These are phyloP conservation scores for Glycyrrhiza uralensis DNA, from an alignment of 306 rosid species.

Conservation along the genomic window DNA sequence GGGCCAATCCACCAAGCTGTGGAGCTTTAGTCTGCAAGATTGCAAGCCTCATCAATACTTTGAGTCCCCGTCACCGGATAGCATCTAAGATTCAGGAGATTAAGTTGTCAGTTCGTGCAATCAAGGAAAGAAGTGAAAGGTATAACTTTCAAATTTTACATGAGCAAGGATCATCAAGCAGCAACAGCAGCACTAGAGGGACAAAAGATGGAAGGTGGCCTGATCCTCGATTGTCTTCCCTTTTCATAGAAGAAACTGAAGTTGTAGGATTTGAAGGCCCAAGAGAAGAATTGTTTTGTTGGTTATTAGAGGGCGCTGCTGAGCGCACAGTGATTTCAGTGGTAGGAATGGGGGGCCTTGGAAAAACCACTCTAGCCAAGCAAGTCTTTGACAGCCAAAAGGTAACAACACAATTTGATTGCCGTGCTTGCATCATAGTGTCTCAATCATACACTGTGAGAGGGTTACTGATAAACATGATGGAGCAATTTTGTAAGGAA, in stretches of 20 bases:
- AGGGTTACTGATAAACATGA: not conserved
- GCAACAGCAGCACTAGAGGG: not conserved
- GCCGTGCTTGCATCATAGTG: not conserved
- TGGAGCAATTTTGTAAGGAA: not conserved
- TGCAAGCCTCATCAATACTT: not conserved
- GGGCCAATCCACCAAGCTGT: not conserved
- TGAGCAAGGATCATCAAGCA: not conserved
- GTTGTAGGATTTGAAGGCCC: not conserved
- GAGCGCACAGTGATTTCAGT: slow-evolving; percentile 5
- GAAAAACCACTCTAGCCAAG: slow-evolving; percentile 8
- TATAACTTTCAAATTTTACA: not conserved
- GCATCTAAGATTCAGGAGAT: not conserved
- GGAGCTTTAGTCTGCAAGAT: not conserved
- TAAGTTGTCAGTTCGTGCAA: not conserved
- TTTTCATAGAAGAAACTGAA: slow-evolving; percentile 2
- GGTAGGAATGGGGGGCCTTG: slow-evolving; percentile 14
- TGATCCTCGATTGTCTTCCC: slow-evolving; percentile 9
- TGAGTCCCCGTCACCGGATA: not conserved
- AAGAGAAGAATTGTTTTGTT: not conserved
- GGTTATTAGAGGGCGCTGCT: not conserved
- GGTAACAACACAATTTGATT: not conserved
- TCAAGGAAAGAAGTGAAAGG: slow-evolving; percentile 1
- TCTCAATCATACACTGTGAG: not conserved
- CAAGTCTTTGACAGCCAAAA: not conserved
- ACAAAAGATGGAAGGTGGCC: not conserved